These are phyloP conservation scores for Melampsora abietis-canadensis DNA, from an alignment of 1,284 basidiomycete genomes.

Conservation along the genomic window DNA sequence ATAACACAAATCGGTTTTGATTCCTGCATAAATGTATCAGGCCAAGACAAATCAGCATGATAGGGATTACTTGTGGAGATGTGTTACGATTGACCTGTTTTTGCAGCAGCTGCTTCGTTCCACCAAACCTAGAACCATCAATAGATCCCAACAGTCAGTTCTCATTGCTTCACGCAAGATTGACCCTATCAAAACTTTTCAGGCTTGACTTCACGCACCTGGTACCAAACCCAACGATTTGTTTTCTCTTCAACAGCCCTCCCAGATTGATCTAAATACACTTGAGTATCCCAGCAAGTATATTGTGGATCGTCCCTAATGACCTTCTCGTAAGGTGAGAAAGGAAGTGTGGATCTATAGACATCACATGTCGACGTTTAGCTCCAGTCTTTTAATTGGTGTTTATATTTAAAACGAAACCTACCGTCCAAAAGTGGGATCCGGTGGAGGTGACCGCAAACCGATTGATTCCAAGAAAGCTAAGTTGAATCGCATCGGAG, in stretches of 20 bases:
- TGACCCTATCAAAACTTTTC: no score
- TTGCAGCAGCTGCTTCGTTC: slow-evolving; percentile 25
- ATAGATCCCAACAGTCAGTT: no score
- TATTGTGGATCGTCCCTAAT: slow-evolving; percentile 10
- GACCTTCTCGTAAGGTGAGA: slow-evolving; percentile 28
- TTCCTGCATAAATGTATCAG: not conserved
- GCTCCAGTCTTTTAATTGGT: not conserved
- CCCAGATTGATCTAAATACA: slow-evolving; percentile 11
- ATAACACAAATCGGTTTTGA: slow-evolving; percentile 19
- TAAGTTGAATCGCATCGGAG: not conserved
- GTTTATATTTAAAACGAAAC: no score
- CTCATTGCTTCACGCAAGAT: no score
- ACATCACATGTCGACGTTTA: not conserved
- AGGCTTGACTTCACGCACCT: slow-evolving; percentile 9
- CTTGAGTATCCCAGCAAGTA: slow-evolving; percentile 27
- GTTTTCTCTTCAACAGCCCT: slow-evolving; percentile 21
- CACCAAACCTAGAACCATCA: slow-evolving; percentile 45
- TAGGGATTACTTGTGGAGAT: not conserved
- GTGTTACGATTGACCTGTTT: slow-evolving; percentile 1
- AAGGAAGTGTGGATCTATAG: slow-evolving; percentile 29
- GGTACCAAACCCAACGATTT: slow-evolving; percentile 31
- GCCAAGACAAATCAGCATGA: not conserved
- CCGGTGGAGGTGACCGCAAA: not conserved
- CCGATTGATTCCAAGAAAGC: not conserved
- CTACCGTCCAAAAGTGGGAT: not conserved